These are phyloP conservation scores for Phlyctochytrium bullatum DNA, from an alignment of 192 early-diverging fungal genomes.

Conservation along the genomic window DNA sequence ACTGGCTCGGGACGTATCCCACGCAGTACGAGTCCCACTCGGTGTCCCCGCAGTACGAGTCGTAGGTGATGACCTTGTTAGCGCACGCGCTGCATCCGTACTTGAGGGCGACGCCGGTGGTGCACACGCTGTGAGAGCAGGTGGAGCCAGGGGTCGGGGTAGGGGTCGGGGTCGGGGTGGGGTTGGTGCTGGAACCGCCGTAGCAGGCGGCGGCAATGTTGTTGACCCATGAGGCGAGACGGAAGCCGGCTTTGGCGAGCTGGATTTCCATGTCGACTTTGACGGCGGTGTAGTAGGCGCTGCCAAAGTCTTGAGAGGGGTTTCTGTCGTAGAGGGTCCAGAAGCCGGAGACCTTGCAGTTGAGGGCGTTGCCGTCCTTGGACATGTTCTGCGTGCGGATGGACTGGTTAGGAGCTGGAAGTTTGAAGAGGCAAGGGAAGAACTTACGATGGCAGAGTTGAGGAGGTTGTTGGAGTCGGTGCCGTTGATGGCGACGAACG, in stretches of 20 bases:
- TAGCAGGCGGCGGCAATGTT: constrained; percentile 19
- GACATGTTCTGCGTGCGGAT: too few relatives aligned
- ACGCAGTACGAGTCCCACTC: constrained; percentile 29
- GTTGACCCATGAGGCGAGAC: constrained; percentile 44
- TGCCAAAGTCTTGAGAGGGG: constrained; percentile 37
- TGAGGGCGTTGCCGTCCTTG: constrained; percentile 11
- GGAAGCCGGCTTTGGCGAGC: constrained; percentile 48
- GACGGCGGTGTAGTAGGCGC: constrained; percentile 36
- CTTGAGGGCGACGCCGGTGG: constrained; percentile 8
- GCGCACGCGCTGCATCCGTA: constrained; percentile 22
- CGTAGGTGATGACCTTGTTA: constrained; percentile 21
- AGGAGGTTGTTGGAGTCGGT: constrained; percentile 4
- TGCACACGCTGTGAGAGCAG: constrained; percentile 31
- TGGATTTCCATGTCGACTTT: constrained; percentile 29
- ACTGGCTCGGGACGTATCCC: constrained; percentile 11
- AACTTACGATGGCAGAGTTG: constrained; percentile 6
- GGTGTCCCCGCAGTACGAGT: constrained; percentile 26
- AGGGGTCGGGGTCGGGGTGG: neutral
- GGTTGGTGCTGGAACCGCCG: neutral
- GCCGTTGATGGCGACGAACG: constrained; percentile 14
- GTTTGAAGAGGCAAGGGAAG: neutral
- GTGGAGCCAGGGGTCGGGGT: constrained; percentile 1
- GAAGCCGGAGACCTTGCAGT: constrained; percentile 9
- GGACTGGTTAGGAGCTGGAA: neutral
- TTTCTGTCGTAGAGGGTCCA: constrained; percentile 27